These are phyloP conservation scores for Auriscalpium vulgare DNA, from an alignment of 768 basidiomycete species.

Conservation along the genomic window DNA sequence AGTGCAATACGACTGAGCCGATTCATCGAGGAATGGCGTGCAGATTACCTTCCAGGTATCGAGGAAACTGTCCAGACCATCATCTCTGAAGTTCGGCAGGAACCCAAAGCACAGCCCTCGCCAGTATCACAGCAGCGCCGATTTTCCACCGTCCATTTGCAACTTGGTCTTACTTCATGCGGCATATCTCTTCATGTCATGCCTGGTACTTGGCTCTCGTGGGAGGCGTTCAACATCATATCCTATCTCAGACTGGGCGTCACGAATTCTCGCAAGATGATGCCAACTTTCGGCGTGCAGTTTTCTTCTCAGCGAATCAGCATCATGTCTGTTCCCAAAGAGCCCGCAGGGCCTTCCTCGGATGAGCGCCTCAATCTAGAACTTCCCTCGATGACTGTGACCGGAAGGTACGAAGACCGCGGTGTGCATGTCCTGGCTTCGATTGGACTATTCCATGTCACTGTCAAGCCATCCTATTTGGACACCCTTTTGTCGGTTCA, in stretches of 20 bases:
- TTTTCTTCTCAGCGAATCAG: conserved; percentile 52
- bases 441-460: conserved; percentile 63
- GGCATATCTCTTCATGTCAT: conserved; percentile 71
- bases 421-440: conserved; percentile 47
- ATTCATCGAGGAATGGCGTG: conserved; percentile 77
- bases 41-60: conserved; percentile 69
- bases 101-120: conserved; percentile 1
- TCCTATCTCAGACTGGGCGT: conserved; percentile 33
- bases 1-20: conserved; percentile 74
- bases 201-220: conserved; percentile 83
- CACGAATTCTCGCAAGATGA: conserved; percentile 25
- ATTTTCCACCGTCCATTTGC: conserved; percentile 35
- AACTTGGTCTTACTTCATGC: conserved; percentile 42
- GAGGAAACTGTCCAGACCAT: conserved; percentile 59
- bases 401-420: conserved; percentile 45
- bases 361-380: conserved; percentile 50
- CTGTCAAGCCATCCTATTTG: conserved; percentile 75
- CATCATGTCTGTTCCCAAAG: conserved; percentile 42
- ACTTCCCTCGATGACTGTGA: conserved; percentile 58
- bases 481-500: conserved; percentile 79
- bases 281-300: conserved; percentile 55
- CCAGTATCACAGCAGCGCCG: not conserved
- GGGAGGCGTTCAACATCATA: conserved; percentile 49
- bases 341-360: conserved; percentile 24
- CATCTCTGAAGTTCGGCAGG: conserved; percentile 50